Percentiles rank a stretch among this genome's conserved stretches.
Conservation (phyloP, 2,329 filamentous ascomycete genomes). For the Scytalidium lignicola region DNA sequence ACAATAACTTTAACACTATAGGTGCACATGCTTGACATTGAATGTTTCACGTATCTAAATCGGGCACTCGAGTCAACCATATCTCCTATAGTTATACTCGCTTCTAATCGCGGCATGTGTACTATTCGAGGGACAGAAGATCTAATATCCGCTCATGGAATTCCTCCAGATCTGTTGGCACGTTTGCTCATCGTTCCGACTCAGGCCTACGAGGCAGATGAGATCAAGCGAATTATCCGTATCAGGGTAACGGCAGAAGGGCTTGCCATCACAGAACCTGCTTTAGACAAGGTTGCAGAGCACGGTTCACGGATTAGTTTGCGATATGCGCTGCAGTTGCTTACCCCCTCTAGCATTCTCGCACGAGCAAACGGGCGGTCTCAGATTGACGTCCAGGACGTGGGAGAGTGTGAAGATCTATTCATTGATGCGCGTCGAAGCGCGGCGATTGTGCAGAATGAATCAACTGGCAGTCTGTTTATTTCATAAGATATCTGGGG, state of each 20-base stretch:
- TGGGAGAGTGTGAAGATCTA: slow-evolving; percentile 75
- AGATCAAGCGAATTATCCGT: slow-evolving; percentile 89
- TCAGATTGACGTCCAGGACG: slow-evolving; percentile 72
- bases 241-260: slow-evolving; percentile 79
- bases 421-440: slow-evolving; percentile 80
- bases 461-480: slow-evolving; percentile 56
- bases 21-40: slow-evolving; percentile 99
- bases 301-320: slow-evolving; percentile 86
- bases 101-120: slow-evolving; percentile 92
- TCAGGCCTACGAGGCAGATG: slow-evolving; percentile 77
- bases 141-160: slow-evolving; percentile 82
- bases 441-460: slow-evolving; percentile 60
- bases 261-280: slow-evolving; percentile 72
- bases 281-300: slow-evolving; percentile 79
- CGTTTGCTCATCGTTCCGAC: slow-evolving; percentile 96
- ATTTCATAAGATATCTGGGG: slow-evolving; percentile 30
- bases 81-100: slow-evolving; percentile 93
- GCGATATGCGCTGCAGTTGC: slow-evolving; percentile 86
- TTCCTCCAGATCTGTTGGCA: slow-evolving; percentile 88
- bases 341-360: slow-evolving; percentile 66
- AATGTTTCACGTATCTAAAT: slow-evolving; percentile 99
- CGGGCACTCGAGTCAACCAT: slow-evolving; percentile 93
- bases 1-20: slow-evolving; percentile 36
- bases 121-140: slow-evolving; percentile 84
- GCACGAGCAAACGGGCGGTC: slow-evolving; percentile 75